phyloP scores from a whole-genome alignment of 768 basidiomycete genomes.

The Termitomyces sp. region DNA sequence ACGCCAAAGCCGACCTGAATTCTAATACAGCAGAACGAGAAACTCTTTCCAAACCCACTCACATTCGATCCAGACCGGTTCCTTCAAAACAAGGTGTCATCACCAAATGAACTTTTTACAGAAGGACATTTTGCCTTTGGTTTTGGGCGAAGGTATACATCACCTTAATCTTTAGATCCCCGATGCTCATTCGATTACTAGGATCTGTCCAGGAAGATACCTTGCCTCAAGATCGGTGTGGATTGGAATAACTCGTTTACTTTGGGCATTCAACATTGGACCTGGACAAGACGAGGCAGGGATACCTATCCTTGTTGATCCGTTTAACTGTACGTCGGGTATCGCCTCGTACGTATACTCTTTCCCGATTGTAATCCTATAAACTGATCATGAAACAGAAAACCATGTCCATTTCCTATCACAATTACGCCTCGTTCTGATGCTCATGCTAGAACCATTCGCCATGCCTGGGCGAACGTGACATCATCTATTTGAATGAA shows the following conservation, averaged over 20 bases:
- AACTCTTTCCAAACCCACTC: not conserved
- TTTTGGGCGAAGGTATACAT: not conserved
- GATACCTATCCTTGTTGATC: not conserved
- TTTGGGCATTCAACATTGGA: slow-evolving; percentile 6
- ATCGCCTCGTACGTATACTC: not conserved
- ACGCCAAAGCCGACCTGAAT: no score
- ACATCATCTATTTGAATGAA: no score
- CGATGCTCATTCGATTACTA: no score
- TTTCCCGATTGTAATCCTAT: not conserved
- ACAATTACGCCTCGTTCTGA: no score
- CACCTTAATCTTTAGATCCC: no score
- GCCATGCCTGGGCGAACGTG: no score
- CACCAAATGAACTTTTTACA: not conserved
- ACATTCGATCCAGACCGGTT: not conserved
- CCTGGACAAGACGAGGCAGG: not conserved
- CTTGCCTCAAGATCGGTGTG: slow-evolving; percentile 5
- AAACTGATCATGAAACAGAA: no score
- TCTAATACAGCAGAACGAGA: not conserved
- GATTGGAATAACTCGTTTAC: slow-evolving; percentile 3
- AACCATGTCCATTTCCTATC: no score
- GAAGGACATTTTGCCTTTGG: slow-evolving; percentile 1
- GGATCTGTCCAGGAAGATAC: slow-evolving; percentile 1
- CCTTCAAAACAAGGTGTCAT: not conserved
- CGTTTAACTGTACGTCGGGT: slow-evolving; percentile 2
- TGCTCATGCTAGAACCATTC: no score